A percentile compares a stretch with the other conserved stretches of the same genome.
These are phyloP conservation scores for Kregervanrija fluxuum DNA, from an alignment of 805 yeast genomes.

Conservation along the genomic window DNA sequence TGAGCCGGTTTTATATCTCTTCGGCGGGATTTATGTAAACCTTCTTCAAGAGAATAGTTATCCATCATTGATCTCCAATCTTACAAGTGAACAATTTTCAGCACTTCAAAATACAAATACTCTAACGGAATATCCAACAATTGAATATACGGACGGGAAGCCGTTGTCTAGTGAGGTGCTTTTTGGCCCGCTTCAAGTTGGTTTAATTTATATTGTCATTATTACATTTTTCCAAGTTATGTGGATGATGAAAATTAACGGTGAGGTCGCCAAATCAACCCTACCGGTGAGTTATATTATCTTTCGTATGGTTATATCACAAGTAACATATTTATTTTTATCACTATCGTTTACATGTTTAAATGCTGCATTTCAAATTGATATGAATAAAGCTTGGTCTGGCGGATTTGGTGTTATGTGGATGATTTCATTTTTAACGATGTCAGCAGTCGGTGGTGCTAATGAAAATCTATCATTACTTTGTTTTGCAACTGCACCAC, in stretches of 20 bases:
- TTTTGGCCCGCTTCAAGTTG: slow-evolving; percentile 67
- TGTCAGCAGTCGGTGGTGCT: slow-evolving; percentile 72
- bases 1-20: slow-evolving; percentile 31
- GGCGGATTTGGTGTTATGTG: slow-evolving; percentile 71
- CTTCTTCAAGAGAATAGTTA: slow-evolving; percentile 13
- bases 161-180: slow-evolving; percentile 45
- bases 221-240: slow-evolving; percentile 65
- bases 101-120: slow-evolving; percentile 15
- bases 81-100: slow-evolving; percentile 17
- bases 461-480: slow-evolving; percentile 59
- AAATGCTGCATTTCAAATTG: slow-evolving; percentile 61
- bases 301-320: slow-evolving; percentile 45
- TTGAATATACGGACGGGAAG: slow-evolving; percentile 17
- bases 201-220: slow-evolving; percentile 64
- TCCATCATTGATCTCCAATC: slow-evolving; percentile 25
- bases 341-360: slow-evolving; percentile 54
- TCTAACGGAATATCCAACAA: slow-evolving; percentile 16
- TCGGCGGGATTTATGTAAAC: slow-evolving; percentile 28
- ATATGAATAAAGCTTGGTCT: slow-evolving; percentile 45
- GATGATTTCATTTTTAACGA: slow-evolving; percentile 59
- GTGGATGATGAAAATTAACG: slow-evolving; percentile 51
- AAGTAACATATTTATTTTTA: slow-evolving; percentile 47
- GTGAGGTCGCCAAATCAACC: slow-evolving; percentile 35
- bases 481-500: slow-evolving; percentile 48
- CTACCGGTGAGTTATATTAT: slow-evolving; percentile 38